phyloP scores from a whole-genome alignment of 768 basidiomycete genomes.

The Lactarius psammicola region DNA sequence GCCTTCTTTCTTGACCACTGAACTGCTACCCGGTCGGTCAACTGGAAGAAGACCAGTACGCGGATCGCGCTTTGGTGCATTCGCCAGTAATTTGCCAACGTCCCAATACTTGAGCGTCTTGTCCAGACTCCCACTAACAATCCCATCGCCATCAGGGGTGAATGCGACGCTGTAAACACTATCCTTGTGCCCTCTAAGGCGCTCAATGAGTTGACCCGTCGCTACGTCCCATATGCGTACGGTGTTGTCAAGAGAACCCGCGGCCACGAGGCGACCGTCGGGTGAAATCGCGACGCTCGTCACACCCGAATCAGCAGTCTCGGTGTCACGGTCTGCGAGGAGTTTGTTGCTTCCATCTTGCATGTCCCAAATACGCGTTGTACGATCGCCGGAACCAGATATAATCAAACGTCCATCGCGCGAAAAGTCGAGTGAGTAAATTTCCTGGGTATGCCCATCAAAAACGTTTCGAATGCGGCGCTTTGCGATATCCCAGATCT shows the following conservation, averaged over 20 bases:
- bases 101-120: conserved; percentile 67
- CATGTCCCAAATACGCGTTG: conserved; percentile 61
- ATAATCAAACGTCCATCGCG: conserved; percentile 83
- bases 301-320: conserved; percentile 57
- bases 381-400: conserved; percentile 82
- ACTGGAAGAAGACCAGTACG: conserved; percentile 25
- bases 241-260: conserved; percentile 58
- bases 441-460: conserved; percentile 88
- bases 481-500: conserved; percentile 92
- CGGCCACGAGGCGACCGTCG: conserved; percentile 57
- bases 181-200: conserved; percentile 59
- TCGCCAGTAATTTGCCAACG: conserved; percentile 40
- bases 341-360: conserved; percentile 45
- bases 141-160: conserved; percentile 82
- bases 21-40: conserved; percentile 25
- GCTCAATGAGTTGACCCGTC: conserved; percentile 55
- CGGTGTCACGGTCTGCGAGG: conserved; percentile 49
- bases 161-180: conserved; percentile 76
- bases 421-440: conserved; percentile 92
- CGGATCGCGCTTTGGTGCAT: conserved; percentile 36
- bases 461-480: conserved; percentile 78
- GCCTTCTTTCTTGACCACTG: conserved; percentile 45
- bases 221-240: conserved; percentile 72
- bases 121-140: conserved; percentile 84
- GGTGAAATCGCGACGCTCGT: conserved; percentile 60